Base-by-base conservation (phyloP, 2,329 filamentous ascomycete species). In the Monosporascus sp. region DNA sequence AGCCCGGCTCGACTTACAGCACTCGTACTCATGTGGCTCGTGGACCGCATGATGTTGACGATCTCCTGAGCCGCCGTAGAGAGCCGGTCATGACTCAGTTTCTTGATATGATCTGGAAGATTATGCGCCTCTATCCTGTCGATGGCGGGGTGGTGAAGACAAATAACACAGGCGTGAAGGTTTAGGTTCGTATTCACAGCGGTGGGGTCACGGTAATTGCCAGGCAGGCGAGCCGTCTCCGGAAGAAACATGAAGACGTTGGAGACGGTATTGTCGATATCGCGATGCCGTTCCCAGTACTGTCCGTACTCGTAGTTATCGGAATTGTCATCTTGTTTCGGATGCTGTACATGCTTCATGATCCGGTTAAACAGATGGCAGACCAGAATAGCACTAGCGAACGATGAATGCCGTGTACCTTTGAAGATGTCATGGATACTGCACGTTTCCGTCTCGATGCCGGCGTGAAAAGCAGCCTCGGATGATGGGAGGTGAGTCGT, bases 101-200 rank as follows among this genome's bases (percentile, higher is more conserved):
- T 81, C 53, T 85, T 84, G 27, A 94, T 79, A 31, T 79, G 77
- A 1, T 79, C 74, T 0, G 85, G 79, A 51, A 95, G 72, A 2
- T 81, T 79, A 65, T 92, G 79, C 63, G 85, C 86, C 52, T 91
- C 87, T 1, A 87, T 87, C 65, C 89, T 92, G 71, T 92, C 90
- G 8, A 94, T 85, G 1, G 92, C 91, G 1, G 90, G 89, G 69
- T 95, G 90, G 65, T 97, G 92, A 5, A 97, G 76, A 67, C 90
- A 95, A 51, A 97, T 96, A 8, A 88, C 83, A 1, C 90, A 87
- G 1, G 91, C 91, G 64, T 97, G 92, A 3, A 97, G 82, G 64
- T 90, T 91, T 76, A 97, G 87, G 59, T 96, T 96, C 49, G 86
- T 78, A 66, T 96, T 92, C 0, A 96, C 80, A 7, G 90, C 84